Evolutionary conservation across 148 eudicot genomes (phyloP), one percentile per base, ranked within the genome.

Genomic region (Suaeda aralocaspica): DNA sequence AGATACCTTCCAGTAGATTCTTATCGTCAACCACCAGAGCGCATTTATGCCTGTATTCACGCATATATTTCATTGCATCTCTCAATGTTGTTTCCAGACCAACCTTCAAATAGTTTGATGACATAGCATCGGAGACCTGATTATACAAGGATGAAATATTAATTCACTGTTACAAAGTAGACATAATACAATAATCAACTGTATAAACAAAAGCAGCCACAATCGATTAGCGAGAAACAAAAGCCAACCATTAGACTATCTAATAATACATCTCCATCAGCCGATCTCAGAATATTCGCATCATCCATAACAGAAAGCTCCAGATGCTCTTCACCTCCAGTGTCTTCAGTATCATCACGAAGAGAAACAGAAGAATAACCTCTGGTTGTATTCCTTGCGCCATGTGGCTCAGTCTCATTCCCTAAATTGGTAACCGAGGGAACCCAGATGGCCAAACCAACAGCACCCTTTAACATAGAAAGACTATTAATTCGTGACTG

Each of bases 361-460:
- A 87, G 89, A 19, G 84, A 80, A 70, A 90, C 76, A 70, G 67
- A 60, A 71, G 90, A 80, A 74, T 93, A 88, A 72, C 89, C 92
- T 80, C 84, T 77, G 9, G 79, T 69, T 50, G 63, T 19, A 41
- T 67, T 81, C 78, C 80, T 86, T 69, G 86, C 49, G 58, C 83
- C 88, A 71, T 82, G 72, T 71, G 72, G 73, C 50, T 82, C 92
- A 26, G 70, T 49, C 67, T 83, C 89, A 68, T 84, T 81, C 46
- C 91, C 77, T 77, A 81, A 87, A 67, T 83, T 88, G 68, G 96
- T 70, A 60, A 93, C 84, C 66, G 98, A 93, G 39, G 95, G 98
- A 63, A 93, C 98, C 98, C 98, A 93, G 85, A 93, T 93, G 14
- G 96, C 98, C 77, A 93, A 82, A 71, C 98, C 98, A 80, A 93